Evolutionary conservation across 148 eudicot species (phyloP).

Genomic region (Rheum nobile): DNA sequence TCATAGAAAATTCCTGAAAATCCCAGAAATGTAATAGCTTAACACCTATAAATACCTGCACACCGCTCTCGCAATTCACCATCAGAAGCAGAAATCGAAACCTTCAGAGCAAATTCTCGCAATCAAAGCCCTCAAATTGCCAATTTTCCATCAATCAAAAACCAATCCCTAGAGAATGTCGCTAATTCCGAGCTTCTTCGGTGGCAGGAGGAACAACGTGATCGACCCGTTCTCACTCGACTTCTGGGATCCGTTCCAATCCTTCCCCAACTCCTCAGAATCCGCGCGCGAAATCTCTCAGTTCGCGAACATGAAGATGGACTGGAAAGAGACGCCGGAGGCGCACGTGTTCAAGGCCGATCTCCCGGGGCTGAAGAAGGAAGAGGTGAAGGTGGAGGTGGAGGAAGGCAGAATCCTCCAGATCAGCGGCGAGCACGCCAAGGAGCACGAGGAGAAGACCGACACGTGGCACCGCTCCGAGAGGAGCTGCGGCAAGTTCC

Average conservation of each 20-base stretch:
- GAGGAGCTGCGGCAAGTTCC: constrained; percentile 24
- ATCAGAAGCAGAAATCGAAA: too few relatives aligned
- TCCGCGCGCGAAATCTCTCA: constrained; percentile 4
- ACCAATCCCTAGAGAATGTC: constrained; percentile 23
- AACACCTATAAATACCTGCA: neutral
- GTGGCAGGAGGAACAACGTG: constrained; percentile 12
- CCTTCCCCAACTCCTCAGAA: neutral
- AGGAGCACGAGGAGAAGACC: constrained; percentile 17
- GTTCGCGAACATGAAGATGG: constrained; percentile 16
- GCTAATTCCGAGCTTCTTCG: constrained; percentile 23
- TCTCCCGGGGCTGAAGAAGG: constrained; percentile 33
- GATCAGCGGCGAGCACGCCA: constrained; percentile 30
- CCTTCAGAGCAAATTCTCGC: too few relatives aligned
- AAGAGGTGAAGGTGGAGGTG: constrained; percentile 37
- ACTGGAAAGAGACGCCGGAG: constrained; percentile 36
- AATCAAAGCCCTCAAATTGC: neutral
- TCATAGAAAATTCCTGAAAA: neutral
- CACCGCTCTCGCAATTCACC: neutral
- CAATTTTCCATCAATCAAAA: too few relatives aligned
- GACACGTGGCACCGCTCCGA: constrained; percentile 34
- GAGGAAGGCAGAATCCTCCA: constrained; percentile 23
- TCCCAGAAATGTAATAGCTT: neutral
- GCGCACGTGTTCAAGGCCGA: constrained; percentile 33
- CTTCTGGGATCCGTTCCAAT: constrained; percentile 24
- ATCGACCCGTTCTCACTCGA: constrained; percentile 30